These are phyloP conservation scores for Sphaerosporella brunnea DNA, from an alignment of 495 filamentous ascomycete genomes.

Conservation along the genomic window DNA sequence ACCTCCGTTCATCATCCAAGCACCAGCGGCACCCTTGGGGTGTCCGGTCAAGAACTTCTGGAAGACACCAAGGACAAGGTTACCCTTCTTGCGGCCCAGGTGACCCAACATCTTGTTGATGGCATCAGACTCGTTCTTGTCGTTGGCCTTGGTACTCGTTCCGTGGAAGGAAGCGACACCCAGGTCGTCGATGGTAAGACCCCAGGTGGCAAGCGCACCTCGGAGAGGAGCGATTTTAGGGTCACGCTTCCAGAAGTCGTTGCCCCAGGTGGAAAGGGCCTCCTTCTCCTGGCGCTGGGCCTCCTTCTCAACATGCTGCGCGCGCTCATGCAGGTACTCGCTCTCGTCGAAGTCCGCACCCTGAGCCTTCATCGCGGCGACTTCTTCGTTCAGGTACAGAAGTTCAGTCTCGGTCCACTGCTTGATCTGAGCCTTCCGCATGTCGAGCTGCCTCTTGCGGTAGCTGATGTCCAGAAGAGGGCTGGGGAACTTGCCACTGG, in stretches of 20 bases:
- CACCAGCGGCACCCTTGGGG: constrained; percentile 96
- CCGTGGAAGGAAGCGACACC: constrained; percentile 95
- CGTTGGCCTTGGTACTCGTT: constrained; percentile 93
- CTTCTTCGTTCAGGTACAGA: constrained; percentile 79
- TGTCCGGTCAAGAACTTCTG: constrained; percentile 98
- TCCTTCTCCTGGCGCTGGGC: constrained; percentile 80
- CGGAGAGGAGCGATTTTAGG: constrained; percentile 83
- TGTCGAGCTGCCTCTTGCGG: constrained; percentile 79
- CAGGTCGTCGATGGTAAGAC: constrained; percentile 91
- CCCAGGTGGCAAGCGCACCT: constrained; percentile 91
- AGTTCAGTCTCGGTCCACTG: constrained; percentile 92
- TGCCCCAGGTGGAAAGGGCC: constrained; percentile 74
- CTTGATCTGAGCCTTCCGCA: constrained; percentile 78
- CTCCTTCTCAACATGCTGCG: constrained; percentile 73
- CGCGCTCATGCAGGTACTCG: constrained; percentile 73
- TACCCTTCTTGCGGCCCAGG: constrained; percentile 86
- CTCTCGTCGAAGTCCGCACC: constrained; percentile 51
- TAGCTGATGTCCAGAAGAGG: constrained; percentile 95
- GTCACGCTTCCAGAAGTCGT: constrained; percentile 97
- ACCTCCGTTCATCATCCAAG: constrained; percentile 99
- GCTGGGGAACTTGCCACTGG: constrained; percentile 74
- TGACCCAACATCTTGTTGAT: constrained; percentile 93
- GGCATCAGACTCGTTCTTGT: constrained; percentile 98
- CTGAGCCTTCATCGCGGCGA: constrained; percentile 75
- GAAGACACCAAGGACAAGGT: constrained; percentile 92